Percentiles rank a stretch among this genome's conserved stretches.
Evolutionary conservation across 768 basidiomycete species (phyloP).

Genomic region (Mycena rosella): DNA sequence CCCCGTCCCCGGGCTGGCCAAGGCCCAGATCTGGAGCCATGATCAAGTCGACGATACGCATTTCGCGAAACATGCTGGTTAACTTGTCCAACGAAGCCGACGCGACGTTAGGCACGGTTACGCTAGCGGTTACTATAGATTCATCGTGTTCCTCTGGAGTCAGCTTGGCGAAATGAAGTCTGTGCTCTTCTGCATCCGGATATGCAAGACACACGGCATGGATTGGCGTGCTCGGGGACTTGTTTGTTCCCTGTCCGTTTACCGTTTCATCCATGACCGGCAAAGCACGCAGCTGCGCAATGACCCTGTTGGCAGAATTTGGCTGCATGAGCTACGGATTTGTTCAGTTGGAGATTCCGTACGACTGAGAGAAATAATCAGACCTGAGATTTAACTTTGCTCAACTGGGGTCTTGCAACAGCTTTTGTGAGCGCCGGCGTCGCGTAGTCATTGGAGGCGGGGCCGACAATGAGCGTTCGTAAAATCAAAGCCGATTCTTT

Average conservation of each 20-base stretch:
- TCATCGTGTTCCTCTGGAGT: constrained; percentile 32
- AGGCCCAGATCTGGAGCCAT: constrained; percentile 74
- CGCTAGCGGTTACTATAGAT: constrained; percentile 23
- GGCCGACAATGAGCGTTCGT: constrained; percentile 78
- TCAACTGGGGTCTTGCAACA: constrained; percentile 64
- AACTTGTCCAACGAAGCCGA: constrained; percentile 65
- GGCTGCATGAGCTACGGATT: constrained; percentile 66
- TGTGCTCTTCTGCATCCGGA: constrained; percentile 72
- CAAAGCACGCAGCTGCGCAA: constrained; percentile 74
- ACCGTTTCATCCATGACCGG: constrained; percentile 58
- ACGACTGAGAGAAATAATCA: background rate
- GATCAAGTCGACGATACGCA: constrained; percentile 74
- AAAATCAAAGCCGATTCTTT: constrained; percentile 73
- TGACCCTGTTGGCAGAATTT: constrained; percentile 77
- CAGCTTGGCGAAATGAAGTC: constrained; percentile 69
- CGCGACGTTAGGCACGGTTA: constrained; percentile 53
- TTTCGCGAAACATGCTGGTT: constrained; percentile 63
- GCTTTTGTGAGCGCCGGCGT: constrained; percentile 55
- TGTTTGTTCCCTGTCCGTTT: constrained; percentile 35
- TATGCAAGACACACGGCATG: constrained; percentile 82
- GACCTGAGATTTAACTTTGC: constrained; percentile 67
- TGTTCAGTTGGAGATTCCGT: background rate
- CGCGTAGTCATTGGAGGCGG: constrained; percentile 44
- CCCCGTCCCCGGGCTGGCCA: constrained; percentile 77
- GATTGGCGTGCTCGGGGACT: constrained; percentile 61